Conservation (phyloP, 164 flowering plant genomes). For the Protea cynaroides region DNA sequence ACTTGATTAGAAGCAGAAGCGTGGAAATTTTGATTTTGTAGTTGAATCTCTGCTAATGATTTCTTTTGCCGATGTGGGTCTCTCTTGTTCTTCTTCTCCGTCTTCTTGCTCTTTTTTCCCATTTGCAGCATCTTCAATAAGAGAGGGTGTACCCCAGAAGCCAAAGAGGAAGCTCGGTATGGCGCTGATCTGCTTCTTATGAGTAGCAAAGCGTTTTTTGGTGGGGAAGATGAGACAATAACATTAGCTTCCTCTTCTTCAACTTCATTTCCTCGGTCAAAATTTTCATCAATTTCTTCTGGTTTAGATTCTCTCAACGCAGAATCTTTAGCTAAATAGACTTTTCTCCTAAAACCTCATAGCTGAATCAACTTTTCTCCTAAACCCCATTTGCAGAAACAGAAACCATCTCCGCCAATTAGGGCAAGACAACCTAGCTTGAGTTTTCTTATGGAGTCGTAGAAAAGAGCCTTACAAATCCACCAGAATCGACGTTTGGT, state of each 20-base stretch:
- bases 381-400: slow-evolving; percentile 21
- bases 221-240: slow-evolving; percentile 32
- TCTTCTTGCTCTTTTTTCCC: slow-evolving; percentile 10
- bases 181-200: slow-evolving; percentile 80
- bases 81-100: slow-evolving; percentile 9
- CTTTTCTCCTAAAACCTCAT: no score
- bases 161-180: slow-evolving; percentile 61
- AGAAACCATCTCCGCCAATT: slow-evolving; percentile 31
- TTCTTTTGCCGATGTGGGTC: slow-evolving; percentile 15
- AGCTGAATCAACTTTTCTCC: slow-evolving; percentile 18
- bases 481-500: slow-evolving; percentile 16
- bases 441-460: slow-evolving; percentile 11
- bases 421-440: slow-evolving; percentile 16
- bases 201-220: slow-evolving; percentile 51
- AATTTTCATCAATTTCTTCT: slow-evolving; percentile 5
- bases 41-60: slow-evolving; percentile 17
- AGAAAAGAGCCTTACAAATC: slow-evolving; percentile 20
- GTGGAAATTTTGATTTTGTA: slow-evolving; percentile 19
- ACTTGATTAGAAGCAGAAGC: no score
- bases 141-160: slow-evolving; percentile 55
- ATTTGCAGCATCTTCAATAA: slow-evolving; percentile 8
- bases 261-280: slow-evolving; percentile 11
- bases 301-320: slow-evolving; percentile 1
- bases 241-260: slow-evolving; percentile 12
- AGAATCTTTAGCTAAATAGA: slow-evolving; percentile 10